Percentiles rank a stretch among this genome's conserved stretches.
Conservation (phyloP, 2,329 filamentous ascomycete genomes). For the Teratosphaeria epicoccoides region DNA sequence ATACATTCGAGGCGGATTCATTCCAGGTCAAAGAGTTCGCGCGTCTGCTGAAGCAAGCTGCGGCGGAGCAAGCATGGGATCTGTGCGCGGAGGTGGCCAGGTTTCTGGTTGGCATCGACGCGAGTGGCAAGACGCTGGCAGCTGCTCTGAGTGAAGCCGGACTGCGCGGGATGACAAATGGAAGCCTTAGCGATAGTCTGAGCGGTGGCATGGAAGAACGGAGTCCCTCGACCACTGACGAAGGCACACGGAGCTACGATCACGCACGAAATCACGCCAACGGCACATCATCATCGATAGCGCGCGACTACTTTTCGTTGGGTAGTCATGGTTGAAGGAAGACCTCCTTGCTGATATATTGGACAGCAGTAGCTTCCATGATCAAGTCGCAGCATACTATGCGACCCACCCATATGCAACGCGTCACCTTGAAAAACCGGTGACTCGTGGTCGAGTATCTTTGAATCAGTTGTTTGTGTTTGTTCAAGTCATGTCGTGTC, state of each 20-base stretch:
- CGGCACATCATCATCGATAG: not conserved
- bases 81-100: conserved; percentile 87
- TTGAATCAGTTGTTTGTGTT: too few relatives aligned
- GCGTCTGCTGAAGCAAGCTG: conserved; percentile 68
- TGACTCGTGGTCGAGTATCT: too few relatives aligned
- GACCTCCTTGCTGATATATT: too few relatives aligned
- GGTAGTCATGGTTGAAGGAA: not conserved
- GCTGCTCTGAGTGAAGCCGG: conserved; percentile 48
- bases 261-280: not conserved
- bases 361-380: too few relatives aligned
- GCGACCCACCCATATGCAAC: too few relatives aligned
- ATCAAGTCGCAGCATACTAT: too few relatives aligned
- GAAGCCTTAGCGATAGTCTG: not conserved
- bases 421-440: too few relatives aligned
- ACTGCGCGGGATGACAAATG: conserved; percentile 6
- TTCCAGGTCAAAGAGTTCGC: conserved; percentile 58
- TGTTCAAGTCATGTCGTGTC: too few relatives aligned
- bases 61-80: conserved; percentile 83
- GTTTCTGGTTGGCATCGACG: conserved; percentile 89
- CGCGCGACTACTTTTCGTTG: not conserved
- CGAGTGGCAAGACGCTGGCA: conserved; percentile 67
- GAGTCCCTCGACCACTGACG: not conserved
- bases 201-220: not conserved
- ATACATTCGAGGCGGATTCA: conserved; percentile 47
- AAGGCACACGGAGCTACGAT: not conserved